Percentiles rank a stretch among this genome's conserved stretches.
Evolutionary conservation across 1,284 basidiomycete genomes (phyloP).

Genomic region (Schizophyllum amplum): DNA sequence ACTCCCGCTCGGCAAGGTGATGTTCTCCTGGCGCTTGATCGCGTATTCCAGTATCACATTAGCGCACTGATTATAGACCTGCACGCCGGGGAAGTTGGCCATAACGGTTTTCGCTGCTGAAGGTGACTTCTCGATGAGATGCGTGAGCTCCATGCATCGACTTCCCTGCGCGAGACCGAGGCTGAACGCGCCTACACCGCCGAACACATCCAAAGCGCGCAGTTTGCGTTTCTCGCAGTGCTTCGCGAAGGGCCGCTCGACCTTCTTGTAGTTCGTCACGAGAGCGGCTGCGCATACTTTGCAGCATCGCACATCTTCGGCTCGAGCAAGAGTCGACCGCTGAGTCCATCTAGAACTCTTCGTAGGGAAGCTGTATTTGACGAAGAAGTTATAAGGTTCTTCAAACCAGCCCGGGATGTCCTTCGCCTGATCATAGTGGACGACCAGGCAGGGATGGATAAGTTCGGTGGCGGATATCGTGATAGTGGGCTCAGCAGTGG

Average conservation of each 20-base stretch:
- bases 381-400: neutral
- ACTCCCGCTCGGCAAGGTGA: constrained; percentile 26
- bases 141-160: constrained; percentile 45
- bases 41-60: constrained; percentile 50
- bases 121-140: constrained; percentile 61
- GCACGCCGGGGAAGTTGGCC: constrained; percentile 46
- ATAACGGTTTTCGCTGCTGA: constrained; percentile 62
- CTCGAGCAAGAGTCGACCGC: neutral
- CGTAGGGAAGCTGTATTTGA: neutral
- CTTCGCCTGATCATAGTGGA: neutral
- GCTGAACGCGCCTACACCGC: constrained; percentile 24
- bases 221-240: constrained; percentile 18
- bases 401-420: neutral
- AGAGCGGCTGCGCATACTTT: constrained; percentile 9
- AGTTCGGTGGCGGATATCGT: neutral
- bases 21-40: constrained; percentile 31
- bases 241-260: neutral
- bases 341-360: neutral
- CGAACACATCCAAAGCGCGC: constrained; percentile 38
- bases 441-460: neutral
- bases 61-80: constrained; percentile 56
- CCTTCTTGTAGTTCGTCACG: constrained; percentile 9
- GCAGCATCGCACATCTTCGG: constrained; percentile 4
- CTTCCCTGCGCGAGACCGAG: constrained; percentile 43
- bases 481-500: neutral